phyloP scores from a whole-genome alignment of 108 stramenopile genomes.

The Skeletonema marinoi region DNA sequence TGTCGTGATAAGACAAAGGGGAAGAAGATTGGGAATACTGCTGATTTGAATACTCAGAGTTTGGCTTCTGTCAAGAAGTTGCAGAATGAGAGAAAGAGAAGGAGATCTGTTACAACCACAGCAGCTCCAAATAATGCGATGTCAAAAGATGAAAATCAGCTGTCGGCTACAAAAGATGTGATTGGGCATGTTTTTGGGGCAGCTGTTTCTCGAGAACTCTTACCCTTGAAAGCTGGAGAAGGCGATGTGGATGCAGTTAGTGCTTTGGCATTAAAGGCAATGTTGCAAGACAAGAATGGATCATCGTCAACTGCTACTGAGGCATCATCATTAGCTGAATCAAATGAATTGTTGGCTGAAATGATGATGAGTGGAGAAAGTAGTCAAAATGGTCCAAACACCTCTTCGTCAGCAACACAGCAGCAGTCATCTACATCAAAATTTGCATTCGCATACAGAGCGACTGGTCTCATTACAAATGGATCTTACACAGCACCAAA shows the following conservation, averaged over 20 bases:
- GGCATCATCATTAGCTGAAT: neutral
- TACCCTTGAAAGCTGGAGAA: constrained; percentile 36
- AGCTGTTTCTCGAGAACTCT: constrained; percentile 56
- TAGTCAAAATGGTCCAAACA: constrained; percentile 2
- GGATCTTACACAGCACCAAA: constrained; percentile 70
- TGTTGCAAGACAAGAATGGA: constrained; percentile 14
- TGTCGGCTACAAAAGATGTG: constrained; percentile 68
- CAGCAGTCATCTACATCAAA: constrained; percentile 9
- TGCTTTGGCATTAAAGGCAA: constrained; percentile 31
- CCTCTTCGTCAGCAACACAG: constrained; percentile 2
- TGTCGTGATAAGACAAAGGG: constrained; percentile 66
- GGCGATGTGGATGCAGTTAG: constrained; percentile 46
- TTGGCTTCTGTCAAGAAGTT: constrained; percentile 52
- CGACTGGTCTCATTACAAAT: constrained; percentile 69
- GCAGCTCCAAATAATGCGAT: neutral
- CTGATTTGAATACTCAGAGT: constrained; percentile 71
- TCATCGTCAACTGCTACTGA: neutral
- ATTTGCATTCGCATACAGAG: constrained; percentile 56
- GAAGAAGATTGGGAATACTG: constrained; percentile 3
- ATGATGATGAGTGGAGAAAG: constrained; percentile 36
- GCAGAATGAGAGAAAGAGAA: constrained; percentile 28
- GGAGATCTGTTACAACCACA: neutral
- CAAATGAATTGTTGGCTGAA: constrained; percentile 28
- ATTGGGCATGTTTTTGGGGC: constrained; percentile 81
- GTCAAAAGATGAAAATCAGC: constrained; percentile 17